Conservation (phyloP, 2,329 filamentous ascomycete genomes). For the Ophiostoma populinum region DNA sequence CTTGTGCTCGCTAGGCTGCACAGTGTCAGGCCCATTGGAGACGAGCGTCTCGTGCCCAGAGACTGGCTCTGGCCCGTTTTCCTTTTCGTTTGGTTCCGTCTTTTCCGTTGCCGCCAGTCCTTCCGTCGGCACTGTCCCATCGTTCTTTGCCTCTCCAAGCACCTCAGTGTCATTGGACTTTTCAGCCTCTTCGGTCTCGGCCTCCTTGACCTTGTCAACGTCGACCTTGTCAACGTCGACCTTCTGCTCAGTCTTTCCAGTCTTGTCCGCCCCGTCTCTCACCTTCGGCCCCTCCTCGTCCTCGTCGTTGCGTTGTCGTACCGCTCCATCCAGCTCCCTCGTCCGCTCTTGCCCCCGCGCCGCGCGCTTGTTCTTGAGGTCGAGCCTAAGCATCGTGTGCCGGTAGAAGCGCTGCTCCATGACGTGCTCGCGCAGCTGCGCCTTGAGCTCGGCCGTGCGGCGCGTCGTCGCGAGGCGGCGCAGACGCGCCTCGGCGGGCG, state of each 20-base stretch:
- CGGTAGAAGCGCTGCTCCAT: constrained; percentile 22
- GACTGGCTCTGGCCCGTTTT: too few species aligned
- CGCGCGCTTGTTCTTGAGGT: background rate
- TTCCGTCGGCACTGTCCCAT: too few species aligned
- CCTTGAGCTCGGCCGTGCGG: constrained; percentile 25
- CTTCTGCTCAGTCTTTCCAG: background rate
- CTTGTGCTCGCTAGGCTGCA: too few species aligned
- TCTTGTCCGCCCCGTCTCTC: background rate
- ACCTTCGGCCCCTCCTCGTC: too few species aligned
- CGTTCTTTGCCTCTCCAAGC: background rate
- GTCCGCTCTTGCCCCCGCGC: too few species aligned
- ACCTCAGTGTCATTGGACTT: too few species aligned
- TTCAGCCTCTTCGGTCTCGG: too few species aligned
- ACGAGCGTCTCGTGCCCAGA: too few species aligned
- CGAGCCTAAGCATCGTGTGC: constrained; percentile 16
- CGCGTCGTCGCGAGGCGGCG: constrained; percentile 27
- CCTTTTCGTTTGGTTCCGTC: constrained; percentile 8
- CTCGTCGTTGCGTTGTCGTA: too few species aligned
- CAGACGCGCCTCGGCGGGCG: constrained; percentile 28
- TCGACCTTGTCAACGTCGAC: background rate
- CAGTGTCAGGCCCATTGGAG: too few species aligned
- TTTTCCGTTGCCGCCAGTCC: too few species aligned
- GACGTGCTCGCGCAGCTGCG: constrained; percentile 28
- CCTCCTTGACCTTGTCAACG: background rate
- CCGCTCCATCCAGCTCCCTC: too few species aligned